Evolutionary conservation across 2,329 filamentous ascomycete species (phyloP).

Genomic region (Aspergillus fumigatus): DNA sequence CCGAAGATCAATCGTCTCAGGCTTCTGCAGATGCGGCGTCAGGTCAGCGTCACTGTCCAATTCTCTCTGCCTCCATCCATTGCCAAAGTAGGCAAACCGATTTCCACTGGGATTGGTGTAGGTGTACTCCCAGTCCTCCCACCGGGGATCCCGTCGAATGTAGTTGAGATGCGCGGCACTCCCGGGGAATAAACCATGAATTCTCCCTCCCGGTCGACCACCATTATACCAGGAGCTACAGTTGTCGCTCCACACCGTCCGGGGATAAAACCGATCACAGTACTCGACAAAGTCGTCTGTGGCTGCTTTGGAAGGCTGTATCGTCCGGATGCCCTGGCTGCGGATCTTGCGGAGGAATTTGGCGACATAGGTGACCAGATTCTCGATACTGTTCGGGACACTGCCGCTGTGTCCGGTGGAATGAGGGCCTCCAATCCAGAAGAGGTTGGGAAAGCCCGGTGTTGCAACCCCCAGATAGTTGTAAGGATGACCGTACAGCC

Average conservation of each 20-base stretch:
- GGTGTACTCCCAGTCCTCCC: constrained; percentile 57
- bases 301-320: constrained; percentile 54
- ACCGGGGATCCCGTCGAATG: constrained; percentile 52
- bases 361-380: constrained; percentile 60
- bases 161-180: constrained; percentile 60
- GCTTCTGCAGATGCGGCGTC: constrained; percentile 58
- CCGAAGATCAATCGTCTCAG: constrained; percentile 55
- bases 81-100: constrained; percentile 57
- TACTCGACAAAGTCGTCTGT: constrained; percentile 52
- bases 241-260: constrained; percentile 49
- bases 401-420: constrained; percentile 59
- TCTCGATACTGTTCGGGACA: constrained; percentile 63
- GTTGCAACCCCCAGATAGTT: constrained; percentile 62
- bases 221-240: constrained; percentile 72
- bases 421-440: constrained; percentile 61
- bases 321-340: constrained; percentile 61
- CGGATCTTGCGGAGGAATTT: constrained; percentile 64
- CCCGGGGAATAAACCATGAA: constrained; percentile 67
- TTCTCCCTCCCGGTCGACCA: constrained; percentile 55
- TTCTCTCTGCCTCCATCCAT: constrained; percentile 62
- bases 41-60: constrained; percentile 53
- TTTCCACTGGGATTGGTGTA: constrained; percentile 43
- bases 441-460: constrained; percentile 63
- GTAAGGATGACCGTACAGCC: constrained; percentile 59
- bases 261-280: constrained; percentile 48